phyloP scores from a whole-genome alignment of 495 filamentous ascomycete genomes.

The Talaromyces liani region DNA sequence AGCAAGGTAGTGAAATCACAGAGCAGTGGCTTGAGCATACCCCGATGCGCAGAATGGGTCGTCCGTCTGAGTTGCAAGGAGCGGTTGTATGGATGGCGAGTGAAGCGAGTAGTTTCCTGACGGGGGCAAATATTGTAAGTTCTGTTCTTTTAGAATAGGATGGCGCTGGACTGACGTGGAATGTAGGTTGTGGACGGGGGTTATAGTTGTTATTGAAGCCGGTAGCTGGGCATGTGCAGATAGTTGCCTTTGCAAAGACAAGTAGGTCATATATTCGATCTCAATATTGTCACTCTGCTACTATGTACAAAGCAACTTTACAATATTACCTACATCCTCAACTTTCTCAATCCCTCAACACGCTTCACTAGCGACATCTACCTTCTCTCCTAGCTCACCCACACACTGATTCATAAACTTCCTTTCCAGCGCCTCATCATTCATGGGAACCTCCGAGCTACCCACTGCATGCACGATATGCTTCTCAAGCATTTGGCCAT shows the following conservation, averaged over 20 bases:
- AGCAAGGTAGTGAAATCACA: constrained; percentile 10
- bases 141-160: background rate
- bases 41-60: constrained; percentile 18
- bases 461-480: constrained; percentile 44
- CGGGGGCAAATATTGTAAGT: constrained; percentile 61
- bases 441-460: constrained; percentile 40
- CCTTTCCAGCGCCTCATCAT: constrained; percentile 29
- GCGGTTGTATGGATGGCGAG: constrained; percentile 23
- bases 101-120: constrained; percentile 69
- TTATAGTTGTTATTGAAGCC: constrained; percentile 1
- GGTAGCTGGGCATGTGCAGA: background rate
- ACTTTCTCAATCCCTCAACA: background rate
- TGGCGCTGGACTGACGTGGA: background rate
- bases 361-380: background rate
- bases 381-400: constrained; percentile 12
- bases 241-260: too few relatives aligned
- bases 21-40: constrained; percentile 23
- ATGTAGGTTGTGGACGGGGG: constrained; percentile 4
- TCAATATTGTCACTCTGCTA: too few relatives aligned
- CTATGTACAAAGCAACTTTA: too few relatives aligned
- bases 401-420: constrained; percentile 41
- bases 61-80: constrained; percentile 21
- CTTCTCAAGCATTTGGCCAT: constrained; percentile 30
- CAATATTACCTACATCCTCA: too few relatives aligned
- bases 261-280: too few relatives aligned